Percentiles rank a stretch among this genome's conserved stretches.
These are phyloP conservation scores for Aspergillus intermedius DNA, from an alignment of 2,329 filamentous ascomycete genomes.

Conservation along the genomic window DNA sequence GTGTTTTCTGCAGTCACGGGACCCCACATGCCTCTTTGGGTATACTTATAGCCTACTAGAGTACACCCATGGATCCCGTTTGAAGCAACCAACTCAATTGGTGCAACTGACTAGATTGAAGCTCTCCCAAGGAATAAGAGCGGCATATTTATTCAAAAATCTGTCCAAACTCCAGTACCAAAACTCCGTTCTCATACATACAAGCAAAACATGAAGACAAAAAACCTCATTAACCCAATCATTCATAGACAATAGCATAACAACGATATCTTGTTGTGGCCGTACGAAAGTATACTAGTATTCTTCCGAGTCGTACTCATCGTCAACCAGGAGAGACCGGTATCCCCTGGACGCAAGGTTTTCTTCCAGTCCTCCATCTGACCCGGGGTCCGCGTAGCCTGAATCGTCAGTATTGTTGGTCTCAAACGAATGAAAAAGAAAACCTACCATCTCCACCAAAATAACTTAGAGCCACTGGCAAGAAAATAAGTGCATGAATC, in stretches of 20 bases:
- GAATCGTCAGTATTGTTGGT: constrained; percentile 9
- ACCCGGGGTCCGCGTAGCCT: constrained; percentile 81
- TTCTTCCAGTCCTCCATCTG: constrained; percentile 80
- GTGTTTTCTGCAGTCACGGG: neutral
- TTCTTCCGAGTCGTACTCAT: constrained; percentile 69
- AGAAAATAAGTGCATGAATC: constrained; percentile 79
- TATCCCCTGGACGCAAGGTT: constrained; percentile 76
- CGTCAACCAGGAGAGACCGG: constrained; percentile 68
- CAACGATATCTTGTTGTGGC: neutral
- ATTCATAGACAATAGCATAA: neutral
- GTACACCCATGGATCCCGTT: neutral
- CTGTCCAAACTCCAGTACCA: neutral
- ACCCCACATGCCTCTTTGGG: neutral
- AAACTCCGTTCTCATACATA: neutral
- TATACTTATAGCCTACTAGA: no score
- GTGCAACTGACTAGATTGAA: no score
- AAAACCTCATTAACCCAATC: neutral
- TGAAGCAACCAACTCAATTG: neutral
- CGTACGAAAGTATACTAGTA: constrained; percentile 22
- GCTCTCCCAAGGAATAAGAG: no score
- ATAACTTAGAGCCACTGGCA: constrained; percentile 82
- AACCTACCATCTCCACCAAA: constrained; percentile 67
- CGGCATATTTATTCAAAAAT: no score
- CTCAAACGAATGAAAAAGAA: neutral
- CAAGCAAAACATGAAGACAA: neutral